phyloP scores from a whole-genome alignment of 768 basidiomycete species.

The Lentinula sp. region DNA sequence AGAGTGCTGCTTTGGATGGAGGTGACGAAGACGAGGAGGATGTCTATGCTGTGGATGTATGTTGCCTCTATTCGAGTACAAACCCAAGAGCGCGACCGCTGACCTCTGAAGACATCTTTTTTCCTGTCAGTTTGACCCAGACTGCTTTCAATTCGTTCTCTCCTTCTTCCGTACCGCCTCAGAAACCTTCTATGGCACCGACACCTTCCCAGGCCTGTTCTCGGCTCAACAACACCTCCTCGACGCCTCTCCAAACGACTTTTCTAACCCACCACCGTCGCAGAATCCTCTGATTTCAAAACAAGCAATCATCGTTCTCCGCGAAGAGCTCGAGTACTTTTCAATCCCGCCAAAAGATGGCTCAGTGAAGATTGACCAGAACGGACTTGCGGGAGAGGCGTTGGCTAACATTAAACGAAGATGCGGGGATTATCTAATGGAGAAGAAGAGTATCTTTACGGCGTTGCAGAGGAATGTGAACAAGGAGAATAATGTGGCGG shows the following conservation, averaged over 20 bases:
- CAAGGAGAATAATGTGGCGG: constrained; percentile 98
- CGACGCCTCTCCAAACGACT: constrained; percentile 52
- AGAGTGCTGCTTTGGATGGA: constrained; percentile 69
- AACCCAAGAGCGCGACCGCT: constrained; percentile 6
- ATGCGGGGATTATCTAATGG: constrained; percentile 84
- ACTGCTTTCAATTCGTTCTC: constrained; percentile 92
- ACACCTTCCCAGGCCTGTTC: constrained; percentile 65
- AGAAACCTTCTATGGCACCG: constrained; percentile 87
- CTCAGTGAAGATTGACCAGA: constrained; percentile 59
- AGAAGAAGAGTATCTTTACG: constrained; percentile 91
- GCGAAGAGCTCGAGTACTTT: constrained; percentile 98
- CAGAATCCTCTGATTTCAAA: constrained; percentile 93
- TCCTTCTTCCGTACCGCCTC: constrained; percentile 87
- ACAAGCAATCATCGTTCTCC: constrained; percentile 96
- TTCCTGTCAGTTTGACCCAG: constrained; percentile 80
- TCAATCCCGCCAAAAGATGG: constrained; percentile 80
- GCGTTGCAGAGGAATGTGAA: constrained; percentile 98
- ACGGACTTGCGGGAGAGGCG: constrained; percentile 73
- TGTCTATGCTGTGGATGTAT: constrained; percentile 92
- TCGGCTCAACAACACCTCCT: constrained; percentile 76
- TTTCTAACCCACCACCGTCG: constrained; percentile 49
- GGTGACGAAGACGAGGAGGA: constrained; percentile 86
- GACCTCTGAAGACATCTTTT: constrained; percentile 4
- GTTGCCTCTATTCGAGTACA: constrained; percentile 26
- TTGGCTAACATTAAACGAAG: constrained; percentile 78